phyloP scores from a whole-genome alignment of 768 basidiomycete genomes.

The Amyloporia xantha region DNA sequence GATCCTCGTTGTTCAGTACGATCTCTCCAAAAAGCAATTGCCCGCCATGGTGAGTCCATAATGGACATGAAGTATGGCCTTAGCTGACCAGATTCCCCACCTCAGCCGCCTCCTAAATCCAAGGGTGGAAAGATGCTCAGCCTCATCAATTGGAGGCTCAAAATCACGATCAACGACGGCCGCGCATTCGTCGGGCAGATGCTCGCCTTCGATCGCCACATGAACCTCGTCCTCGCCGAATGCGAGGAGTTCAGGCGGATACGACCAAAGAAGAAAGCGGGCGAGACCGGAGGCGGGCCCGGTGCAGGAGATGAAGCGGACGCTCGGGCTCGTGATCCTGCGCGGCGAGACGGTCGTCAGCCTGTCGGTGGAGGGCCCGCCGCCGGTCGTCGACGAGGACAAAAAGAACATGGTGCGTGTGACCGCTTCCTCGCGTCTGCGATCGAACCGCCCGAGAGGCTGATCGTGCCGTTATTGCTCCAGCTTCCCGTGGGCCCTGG shows the following conservation, averaged over 20 bases:
- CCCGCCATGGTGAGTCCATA: constrained; percentile 47
- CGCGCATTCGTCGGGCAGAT: constrained; percentile 95
- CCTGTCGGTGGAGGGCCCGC: constrained; percentile 91
- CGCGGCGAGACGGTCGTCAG: constrained; percentile 96
- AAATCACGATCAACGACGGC: constrained; percentile 96
- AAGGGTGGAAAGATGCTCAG: constrained; percentile 98
- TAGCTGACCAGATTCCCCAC: neutral
- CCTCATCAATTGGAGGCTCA: constrained; percentile 96
- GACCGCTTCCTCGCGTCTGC: neutral
- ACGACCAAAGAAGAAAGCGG: constrained; percentile 85
- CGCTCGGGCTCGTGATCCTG: constrained; percentile 93
- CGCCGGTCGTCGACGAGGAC: constrained; percentile 85
- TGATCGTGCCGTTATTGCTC: constrained; percentile 14
- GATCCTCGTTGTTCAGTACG: constrained; percentile 22
- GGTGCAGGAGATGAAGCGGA: constrained; percentile 92
- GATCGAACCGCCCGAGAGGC: neutral
- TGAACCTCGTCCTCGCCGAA: constrained; percentile 98
- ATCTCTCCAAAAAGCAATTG: constrained; percentile 18
- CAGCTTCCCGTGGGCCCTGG: constrained; percentile 88
- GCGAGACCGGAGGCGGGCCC: constrained; percentile 61
- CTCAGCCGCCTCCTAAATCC: constrained; percentile 91
- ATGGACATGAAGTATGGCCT: no score
- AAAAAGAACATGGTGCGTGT: constrained; percentile 69
- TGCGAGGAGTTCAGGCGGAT: constrained; percentile 97
- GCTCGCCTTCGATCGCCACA: constrained; percentile 99